Evolutionary conservation across 2,329 filamentous ascomycete genomes (phyloP).

Genomic region (Talaromyces sp.): DNA sequence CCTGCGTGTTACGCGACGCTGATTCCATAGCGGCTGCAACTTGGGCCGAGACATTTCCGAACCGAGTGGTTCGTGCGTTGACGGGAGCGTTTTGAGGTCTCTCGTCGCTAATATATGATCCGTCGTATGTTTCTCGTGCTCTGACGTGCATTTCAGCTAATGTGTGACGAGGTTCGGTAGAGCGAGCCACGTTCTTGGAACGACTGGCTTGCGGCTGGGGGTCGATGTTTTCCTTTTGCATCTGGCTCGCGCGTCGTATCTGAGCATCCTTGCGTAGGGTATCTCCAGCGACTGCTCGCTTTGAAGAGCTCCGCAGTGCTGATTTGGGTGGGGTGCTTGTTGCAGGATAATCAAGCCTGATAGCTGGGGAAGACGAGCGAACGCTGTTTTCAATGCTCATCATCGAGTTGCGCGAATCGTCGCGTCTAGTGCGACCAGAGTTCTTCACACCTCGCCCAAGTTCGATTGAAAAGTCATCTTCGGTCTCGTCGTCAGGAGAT

Average conservation of each 20-base stretch:
- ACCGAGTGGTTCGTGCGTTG: constrained; percentile 54
- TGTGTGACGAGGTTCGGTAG: constrained; percentile 43
- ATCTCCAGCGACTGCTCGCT: constrained; percentile 27
- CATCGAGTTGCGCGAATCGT: constrained; percentile 51
- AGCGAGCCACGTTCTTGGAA: constrained; percentile 23
- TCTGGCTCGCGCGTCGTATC: constrained; percentile 37
- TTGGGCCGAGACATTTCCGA: constrained; percentile 46
- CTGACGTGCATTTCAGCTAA: constrained; percentile 57
- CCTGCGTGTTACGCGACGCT: constrained; percentile 35
- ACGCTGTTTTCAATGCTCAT: constrained; percentile 49
- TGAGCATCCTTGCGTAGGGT: constrained; percentile 42
- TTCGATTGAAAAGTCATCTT: constrained; percentile 55
- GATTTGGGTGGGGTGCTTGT: constrained; percentile 36
- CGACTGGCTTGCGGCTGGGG: constrained; percentile 34
- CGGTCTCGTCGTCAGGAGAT: constrained; percentile 41
- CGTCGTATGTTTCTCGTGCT: constrained; percentile 51
- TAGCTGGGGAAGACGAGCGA: constrained; percentile 40
- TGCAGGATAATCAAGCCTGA: constrained; percentile 35
- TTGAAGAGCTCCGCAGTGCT: constrained; percentile 27
- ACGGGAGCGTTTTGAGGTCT: constrained; percentile 43
- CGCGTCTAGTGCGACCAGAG: constrained; percentile 29
- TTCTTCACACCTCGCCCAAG: constrained; percentile 51
- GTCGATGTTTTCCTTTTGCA: constrained; percentile 41
- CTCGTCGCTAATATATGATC: constrained; percentile 50
- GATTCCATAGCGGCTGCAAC: constrained; percentile 38